These are phyloP conservation scores for Tanacetum coccineum DNA, from an alignment of 129 eudicot species.

Conservation along the genomic window DNA sequence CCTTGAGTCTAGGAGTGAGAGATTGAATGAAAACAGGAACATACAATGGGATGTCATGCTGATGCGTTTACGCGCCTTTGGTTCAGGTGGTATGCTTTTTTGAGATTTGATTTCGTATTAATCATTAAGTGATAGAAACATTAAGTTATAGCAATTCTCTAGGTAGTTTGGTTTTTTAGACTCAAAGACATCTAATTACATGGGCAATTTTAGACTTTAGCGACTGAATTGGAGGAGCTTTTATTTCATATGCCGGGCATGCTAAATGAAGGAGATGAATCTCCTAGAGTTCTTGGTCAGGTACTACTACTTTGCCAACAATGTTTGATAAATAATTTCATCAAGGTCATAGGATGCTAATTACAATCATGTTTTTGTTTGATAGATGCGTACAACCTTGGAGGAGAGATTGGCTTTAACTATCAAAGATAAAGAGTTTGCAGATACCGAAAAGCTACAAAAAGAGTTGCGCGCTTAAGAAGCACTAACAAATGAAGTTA, in stretches of 20 bases:
- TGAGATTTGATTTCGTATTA: too few relatives aligned
- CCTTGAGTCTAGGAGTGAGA: too few relatives aligned
- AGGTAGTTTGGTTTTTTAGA: too few relatives aligned
- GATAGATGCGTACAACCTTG: slow-evolving; percentile 53
- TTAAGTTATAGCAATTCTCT: too few relatives aligned
- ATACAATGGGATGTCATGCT: too few relatives aligned
- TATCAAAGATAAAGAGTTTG: slow-evolving; percentile 36
- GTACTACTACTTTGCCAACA: slow-evolving; percentile 21
- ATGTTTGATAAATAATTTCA: not conserved
- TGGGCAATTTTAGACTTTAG: too few relatives aligned
- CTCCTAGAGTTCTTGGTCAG: slow-evolving; percentile 53
- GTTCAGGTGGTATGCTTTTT: too few relatives aligned
- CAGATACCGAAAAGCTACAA: slow-evolving; percentile 37
- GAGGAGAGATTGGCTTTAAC: slow-evolving; percentile 22
- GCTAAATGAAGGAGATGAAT: too few relatives aligned
- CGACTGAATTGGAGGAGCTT: slow-evolving; percentile 58
- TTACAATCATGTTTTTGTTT: not conserved
- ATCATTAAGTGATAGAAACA: too few relatives aligned
- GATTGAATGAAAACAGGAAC: too few relatives aligned
- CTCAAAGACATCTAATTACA: too few relatives aligned
- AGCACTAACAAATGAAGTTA: slow-evolving; percentile 41
- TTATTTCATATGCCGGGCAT: slow-evolving; percentile 52
- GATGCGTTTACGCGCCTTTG: too few relatives aligned
- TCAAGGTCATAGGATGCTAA: not conserved
- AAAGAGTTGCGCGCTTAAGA: slow-evolving; percentile 23